Evolutionary conservation across 139 green algal genomes (phyloP).

Genomic region (Trebouxia sp.): DNA sequence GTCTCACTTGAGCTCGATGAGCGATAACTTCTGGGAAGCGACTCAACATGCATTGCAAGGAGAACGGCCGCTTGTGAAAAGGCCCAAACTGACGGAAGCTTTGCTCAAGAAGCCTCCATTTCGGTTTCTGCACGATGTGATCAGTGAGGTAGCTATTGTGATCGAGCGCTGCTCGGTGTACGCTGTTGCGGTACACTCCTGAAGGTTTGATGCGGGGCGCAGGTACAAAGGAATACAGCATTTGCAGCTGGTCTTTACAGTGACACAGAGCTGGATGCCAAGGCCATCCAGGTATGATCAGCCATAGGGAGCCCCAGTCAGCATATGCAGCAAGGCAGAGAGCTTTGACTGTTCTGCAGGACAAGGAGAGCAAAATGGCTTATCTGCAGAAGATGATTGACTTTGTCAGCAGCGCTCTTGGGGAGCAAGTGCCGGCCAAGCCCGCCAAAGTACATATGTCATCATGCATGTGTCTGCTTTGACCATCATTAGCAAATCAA

Average conservation of each 20-base stretch:
- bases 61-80: conserved; percentile 55
- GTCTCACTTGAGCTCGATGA: no score
- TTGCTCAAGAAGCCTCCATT: conserved; percentile 80
- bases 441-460: conserved; percentile 63
- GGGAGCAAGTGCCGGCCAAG: conserved; percentile 60
- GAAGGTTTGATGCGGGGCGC: neutral
- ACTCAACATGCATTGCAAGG: conserved; percentile 66
- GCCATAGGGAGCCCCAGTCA: neutral
- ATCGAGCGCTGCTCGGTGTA: neutral
- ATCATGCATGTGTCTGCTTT: neutral
- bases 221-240: conserved; percentile 70
- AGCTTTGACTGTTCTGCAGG: conserved; percentile 45
- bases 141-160: conserved; percentile 60
- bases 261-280: conserved; percentile 65
- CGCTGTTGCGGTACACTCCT: no score
- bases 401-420: conserved; percentile 52
- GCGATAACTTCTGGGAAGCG: conserved; percentile 46
- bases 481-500: neutral
- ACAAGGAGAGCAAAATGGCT: conserved; percentile 77
- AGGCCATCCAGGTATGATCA: conserved; percentile 56
- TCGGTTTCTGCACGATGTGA: conserved; percentile 84
- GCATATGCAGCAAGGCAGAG: neutral
- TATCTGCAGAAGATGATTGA: conserved; percentile 84
- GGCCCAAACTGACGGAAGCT: conserved; percentile 73
- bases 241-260: conserved; percentile 74